Evolutionary conservation across 2,329 filamentous ascomycete species (phyloP), one percentile per base, ranked within the genome.

Genomic region (Dothistroma pini): DNA sequence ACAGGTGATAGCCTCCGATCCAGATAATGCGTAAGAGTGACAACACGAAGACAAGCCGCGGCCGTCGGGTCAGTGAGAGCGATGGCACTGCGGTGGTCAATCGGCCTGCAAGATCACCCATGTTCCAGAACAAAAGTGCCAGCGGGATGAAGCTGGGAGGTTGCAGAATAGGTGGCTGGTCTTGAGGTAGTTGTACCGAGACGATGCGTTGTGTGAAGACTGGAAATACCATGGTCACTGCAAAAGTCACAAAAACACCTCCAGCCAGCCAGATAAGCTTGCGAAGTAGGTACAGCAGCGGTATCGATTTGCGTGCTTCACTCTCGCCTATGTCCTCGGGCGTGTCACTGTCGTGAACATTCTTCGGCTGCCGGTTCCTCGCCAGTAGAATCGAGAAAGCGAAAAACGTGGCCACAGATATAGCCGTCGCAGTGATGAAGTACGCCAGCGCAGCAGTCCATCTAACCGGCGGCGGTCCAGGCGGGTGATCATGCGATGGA

Each of bases 111-210:
- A 97, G 79, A 73, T 97, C 95, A 49, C 95, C 95, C 1, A 88
- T 74, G 72, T 97, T 99, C 95, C 95, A 99, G 72, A 95, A 85
- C 62, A 97, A 85, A 76, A 97, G 96, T 3, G 85, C 91, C 0
- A 97, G 81, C 0, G 95, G 93, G 60, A 97, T 93, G 74, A 97
- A 99, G 16, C 88, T 86, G 0, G 86, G 81, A 0, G 90, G 86
- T 56, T 86, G 84, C 66, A 96, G 84, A 16, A 96, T 77, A 16
- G 81, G 77, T 12, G 82, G 78, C 12, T 83, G 80, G 64, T 75
- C 64, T 68, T 72, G 53, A 69, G 80, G 61, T 9, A 76, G 70
- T 4, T 72, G 75, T 25, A 80, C 75, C 58, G 72, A 80, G 60
- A 71, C 69, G 54, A 81, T 81, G 58, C 76, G 74, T 54, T 78